Evolutionary conservation across 2,329 filamentous ascomycete species (phyloP), one percentile per base, ranked within the genome.

Genomic region (Zymoseptoria pseudotritici): DNA sequence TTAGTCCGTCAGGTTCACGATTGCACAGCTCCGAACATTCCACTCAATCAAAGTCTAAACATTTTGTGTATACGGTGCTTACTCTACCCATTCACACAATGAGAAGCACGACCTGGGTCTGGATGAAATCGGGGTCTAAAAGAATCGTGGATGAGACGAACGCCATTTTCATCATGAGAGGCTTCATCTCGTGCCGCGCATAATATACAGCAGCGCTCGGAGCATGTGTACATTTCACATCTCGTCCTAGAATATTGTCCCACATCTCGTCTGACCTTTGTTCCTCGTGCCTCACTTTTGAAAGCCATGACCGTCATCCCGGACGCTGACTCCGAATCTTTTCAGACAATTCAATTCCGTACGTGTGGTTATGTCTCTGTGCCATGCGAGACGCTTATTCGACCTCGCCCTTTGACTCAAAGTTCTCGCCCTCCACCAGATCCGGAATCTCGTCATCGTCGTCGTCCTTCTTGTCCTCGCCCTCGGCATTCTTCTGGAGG

Each of bases 361-460:
- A 46, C 36, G 36, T 46, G 36, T 13, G 36, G 17, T 53, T 53
- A 26, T 46, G 36, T 46, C 36, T n/a, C 17, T 46, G 36, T 46
- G 13, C 36, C 36, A 17, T 46, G 36, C 36, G 36, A 46, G 17
- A 21, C 24, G 36, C 59, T 63, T 94, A 96, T 83, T 96, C 91
- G 77, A 94, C 91, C 81, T 97, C 79, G 58, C 71, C 73, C 77
- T 80, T 97, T 80, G 86, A 89, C 84, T 99, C 94, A 74, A 99
- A 99, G 85, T 90, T 96, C 84, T 96, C 91, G 73, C 94, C 94
- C 75, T 91, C 91, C 65, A 99, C 93, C 69, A 99, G 84, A 71
- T 97, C 92, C 71, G 94, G 94, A 77, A 99, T 99, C 77, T 97
- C 94, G 67, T 85, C 82, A 70, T 96, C 91, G 64, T 94, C 90